These are phyloP conservation scores for Phyllosticta capitalensis DNA, from an alignment of 2,329 filamentous ascomycete species.

Conservation along the genomic window DNA sequence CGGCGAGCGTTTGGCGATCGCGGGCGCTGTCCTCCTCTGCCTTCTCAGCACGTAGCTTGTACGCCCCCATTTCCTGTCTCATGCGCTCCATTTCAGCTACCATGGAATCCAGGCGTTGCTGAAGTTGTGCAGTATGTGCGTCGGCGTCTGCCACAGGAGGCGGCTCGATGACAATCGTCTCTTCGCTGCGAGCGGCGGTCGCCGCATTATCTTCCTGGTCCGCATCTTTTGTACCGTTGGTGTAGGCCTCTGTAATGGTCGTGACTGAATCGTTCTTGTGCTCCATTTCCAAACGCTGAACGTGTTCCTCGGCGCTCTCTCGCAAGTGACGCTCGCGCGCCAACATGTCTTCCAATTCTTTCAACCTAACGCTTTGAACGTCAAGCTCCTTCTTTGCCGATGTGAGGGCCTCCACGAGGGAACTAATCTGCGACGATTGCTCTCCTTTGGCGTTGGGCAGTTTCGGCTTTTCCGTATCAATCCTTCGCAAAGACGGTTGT, in stretches of 20 bases:
- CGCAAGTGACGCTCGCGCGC: slow-evolving; percentile 72
- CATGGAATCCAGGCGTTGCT: slow-evolving; percentile 67
- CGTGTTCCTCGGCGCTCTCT: slow-evolving; percentile 73
- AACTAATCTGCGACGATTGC: slow-evolving; percentile 63
- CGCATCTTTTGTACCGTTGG: slow-evolving; percentile 19
- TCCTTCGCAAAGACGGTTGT: slow-evolving; percentile 59
- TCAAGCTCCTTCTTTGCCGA: slow-evolving; percentile 81
- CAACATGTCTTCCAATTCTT: slow-evolving; percentile 70
- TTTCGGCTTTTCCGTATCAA: slow-evolving; percentile 65
- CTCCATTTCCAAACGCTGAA: slow-evolving; percentile 59
- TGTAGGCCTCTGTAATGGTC: slow-evolving; percentile 14
- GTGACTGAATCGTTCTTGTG: slow-evolving; percentile 32
- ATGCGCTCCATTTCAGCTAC: slow-evolving; percentile 71
- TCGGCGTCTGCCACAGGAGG: slow-evolving; percentile 28
- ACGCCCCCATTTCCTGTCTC: slow-evolving; percentile 69
- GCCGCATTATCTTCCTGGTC: not conserved
- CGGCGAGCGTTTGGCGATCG: slow-evolving; percentile 64
- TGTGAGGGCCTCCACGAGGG: slow-evolving; percentile 75
- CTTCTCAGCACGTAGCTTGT: slow-evolving; percentile 65
- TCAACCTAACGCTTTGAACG: slow-evolving; percentile 67
- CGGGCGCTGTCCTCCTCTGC: slow-evolving; percentile 70
- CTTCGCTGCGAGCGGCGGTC: slow-evolving; percentile 5
- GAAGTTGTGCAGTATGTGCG: slow-evolving; percentile 42
- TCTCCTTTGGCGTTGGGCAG: slow-evolving; percentile 35
- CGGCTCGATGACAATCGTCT: slow-evolving; percentile 14